Evolutionary conservation across 495 filamentous ascomycete genomes (phyloP), one percentile per base, ranked within the genome.

Genomic region (Tuber brumale): DNA sequence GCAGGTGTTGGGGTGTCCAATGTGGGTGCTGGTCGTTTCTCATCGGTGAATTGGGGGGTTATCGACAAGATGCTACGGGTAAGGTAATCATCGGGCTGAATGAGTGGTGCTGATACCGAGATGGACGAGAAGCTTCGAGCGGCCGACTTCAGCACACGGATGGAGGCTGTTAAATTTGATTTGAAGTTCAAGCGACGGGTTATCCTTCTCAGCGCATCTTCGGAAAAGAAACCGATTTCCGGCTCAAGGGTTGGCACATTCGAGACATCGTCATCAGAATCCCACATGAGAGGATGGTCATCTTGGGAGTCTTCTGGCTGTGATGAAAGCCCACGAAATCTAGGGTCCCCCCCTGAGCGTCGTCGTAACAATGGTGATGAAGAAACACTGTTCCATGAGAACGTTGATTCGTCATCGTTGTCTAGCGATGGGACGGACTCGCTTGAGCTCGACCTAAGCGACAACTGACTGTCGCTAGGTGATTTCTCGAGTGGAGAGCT

Each of bases 111-210:
- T 74, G 87, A 88, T 35, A 85, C 84, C 5, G 90, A 85, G 76
- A 97, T 90, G 76, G 86, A 90, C 39, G 94, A 94, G 72, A 99
- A 90, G 6, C 92, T 92, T 76, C 89, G 91, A 31, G 94, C 94
- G 0, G 94, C 95, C 19, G 91, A 92, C 83, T 92, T 92, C 74
- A 98, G 88, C 41, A 92, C 93, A 45, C 92, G 89, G 72, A 99
- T 85, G 0, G 95, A 99, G 35, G 95, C 94, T 7, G 94, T 99
- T 23, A 99, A 87, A 79, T 98, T 98, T 3, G 95, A 99, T 80
- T 94, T 96, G 85, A 97, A 94, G 18, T 89, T 89, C 23, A 87
- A 86, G 71, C 78, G 78, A 80, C 27, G 79, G 41, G 72, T 84
- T 76, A 41, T 79, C 48, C 46, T 75, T 74, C 37, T 79, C 61